Conservation (phyloP, 352 stramenopile species). For the Phytophthora tubulina region DNA sequence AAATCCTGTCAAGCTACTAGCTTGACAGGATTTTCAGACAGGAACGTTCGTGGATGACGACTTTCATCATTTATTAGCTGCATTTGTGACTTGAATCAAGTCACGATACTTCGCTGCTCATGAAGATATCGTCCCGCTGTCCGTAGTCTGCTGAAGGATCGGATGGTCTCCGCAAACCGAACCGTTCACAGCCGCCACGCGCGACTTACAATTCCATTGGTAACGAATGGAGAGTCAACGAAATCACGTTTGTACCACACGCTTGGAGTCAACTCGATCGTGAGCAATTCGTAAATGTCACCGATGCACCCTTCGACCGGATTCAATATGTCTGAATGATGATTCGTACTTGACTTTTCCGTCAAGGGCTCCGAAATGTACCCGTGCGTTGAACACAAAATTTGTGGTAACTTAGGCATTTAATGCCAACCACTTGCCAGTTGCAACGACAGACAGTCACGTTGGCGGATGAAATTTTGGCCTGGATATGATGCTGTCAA, state of each 20-base stretch:
- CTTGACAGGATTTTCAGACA: neutral
- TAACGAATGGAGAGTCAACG: neutral
- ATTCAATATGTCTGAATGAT: constrained; percentile 13
- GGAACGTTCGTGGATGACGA: constrained; percentile 12
- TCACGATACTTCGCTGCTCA: neutral
- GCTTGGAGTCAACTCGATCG: neutral
- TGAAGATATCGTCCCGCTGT: neutral
- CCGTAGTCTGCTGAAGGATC: neutral
- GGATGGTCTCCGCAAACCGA: neutral
- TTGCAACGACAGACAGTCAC: constrained; percentile 1
- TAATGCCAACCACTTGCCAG: too few species aligned
- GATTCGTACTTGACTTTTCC: constrained; percentile 14
- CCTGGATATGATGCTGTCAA: constrained; percentile 1
- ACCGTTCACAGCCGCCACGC: neutral
- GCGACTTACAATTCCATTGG: constrained; percentile 1
- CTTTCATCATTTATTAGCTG: neutral
- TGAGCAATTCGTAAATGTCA: neutral
- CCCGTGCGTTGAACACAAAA: constrained; percentile 1
- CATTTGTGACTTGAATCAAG: constrained; percentile 1
- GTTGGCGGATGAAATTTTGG: constrained; percentile 9
- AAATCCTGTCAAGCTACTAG: neutral
- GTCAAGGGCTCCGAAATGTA: constrained; percentile 15
- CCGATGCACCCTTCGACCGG: constrained; percentile 5
- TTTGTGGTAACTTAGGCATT: too few species aligned
- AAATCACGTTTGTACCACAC: constrained; percentile 1